Base-by-base conservation (phyloP, 495 filamentous ascomycete species). In the Podospora appendiculata region DNA sequence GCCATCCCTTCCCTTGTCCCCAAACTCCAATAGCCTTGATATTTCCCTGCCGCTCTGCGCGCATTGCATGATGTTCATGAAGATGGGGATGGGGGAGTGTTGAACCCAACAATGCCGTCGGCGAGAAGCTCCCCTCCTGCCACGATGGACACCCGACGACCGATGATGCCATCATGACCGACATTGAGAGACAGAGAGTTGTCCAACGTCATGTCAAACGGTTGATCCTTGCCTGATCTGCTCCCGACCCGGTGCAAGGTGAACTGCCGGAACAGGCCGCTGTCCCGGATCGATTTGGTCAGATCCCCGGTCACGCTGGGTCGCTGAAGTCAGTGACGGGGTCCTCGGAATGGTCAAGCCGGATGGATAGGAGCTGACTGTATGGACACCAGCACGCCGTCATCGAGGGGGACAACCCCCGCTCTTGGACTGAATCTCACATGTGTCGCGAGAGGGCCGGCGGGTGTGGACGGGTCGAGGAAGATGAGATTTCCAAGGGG, bases 51-150 rank as follows among this genome's bases (percentile, higher is more conserved):
- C 25, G 2, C 25, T 25, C 25, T 5, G 25, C 2, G 25, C 25
- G n/a, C 10, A 40, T 11, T 11, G n/a, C 11, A 40, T 11, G 7
- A 40, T 3, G n/a, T 3, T 19, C 14, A 35, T 50, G 17, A 59
- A 43, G 50, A 35, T 32, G 49, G 52, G 6, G 52, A 41, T 17
- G 32, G 35, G 40, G 33, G 8, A n/a, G 42, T 72, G 46, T 77
- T 77, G 44, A 70, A 73, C 32, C 73, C 73, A 17, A 74, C 67
- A 33, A 77, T 74, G 8, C 73, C 73, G 43, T 77, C 72, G 7
- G 64, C 71, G 9, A 75, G 45, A 12, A 71, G 44, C 38, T 62
- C 55, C 2, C 34, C 54, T 3, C 52, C 55, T 13, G 51, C 54
- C 55, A 58, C 65, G 25, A 77, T 58, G 9, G 71, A 73, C 13